phyloP scores from a whole-genome alignment of 2,329 filamentous ascomycete species.

The Metarhizium robertsii region DNA sequence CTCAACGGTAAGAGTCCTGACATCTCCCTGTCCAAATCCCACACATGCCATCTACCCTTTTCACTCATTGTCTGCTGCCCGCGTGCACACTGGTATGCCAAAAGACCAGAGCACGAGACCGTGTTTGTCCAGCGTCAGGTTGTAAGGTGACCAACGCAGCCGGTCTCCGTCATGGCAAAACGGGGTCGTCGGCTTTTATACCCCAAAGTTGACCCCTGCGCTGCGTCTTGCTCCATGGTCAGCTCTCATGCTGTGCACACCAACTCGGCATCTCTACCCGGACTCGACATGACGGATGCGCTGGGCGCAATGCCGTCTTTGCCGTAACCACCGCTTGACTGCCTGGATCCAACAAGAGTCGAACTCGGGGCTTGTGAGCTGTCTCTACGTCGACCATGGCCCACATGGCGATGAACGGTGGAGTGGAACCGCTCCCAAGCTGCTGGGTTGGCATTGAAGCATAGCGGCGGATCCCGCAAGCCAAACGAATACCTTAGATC shows the following conservation, averaged over 20 bases:
- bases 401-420: neutral
- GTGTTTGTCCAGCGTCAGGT: neutral
- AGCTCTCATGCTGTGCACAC: conserved; percentile 5
- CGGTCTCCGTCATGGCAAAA: neutral
- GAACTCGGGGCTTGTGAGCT: neutral
- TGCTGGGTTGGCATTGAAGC: neutral
- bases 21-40: neutral
- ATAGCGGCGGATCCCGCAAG: conserved; percentile 1
- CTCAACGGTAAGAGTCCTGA: conserved; percentile 4
- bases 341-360: neutral
- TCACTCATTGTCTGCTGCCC: neutral
- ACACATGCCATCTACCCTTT: neutral
- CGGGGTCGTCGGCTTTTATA: neutral
- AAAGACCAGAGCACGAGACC: neutral
- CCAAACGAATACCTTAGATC: conserved; percentile 2
- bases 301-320: neutral
- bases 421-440: neutral
- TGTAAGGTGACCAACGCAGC: neutral
- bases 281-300: neutral
- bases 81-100: neutral
- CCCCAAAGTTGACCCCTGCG: neutral
- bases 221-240: neutral
- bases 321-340: neutral
- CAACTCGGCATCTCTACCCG: conserved; percentile 3
- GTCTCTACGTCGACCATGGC: neutral